Evolutionary conservation across 305 asterid species (phyloP), one percentile per base, ranked within the genome.

Genomic region (Lippia alba): DNA sequence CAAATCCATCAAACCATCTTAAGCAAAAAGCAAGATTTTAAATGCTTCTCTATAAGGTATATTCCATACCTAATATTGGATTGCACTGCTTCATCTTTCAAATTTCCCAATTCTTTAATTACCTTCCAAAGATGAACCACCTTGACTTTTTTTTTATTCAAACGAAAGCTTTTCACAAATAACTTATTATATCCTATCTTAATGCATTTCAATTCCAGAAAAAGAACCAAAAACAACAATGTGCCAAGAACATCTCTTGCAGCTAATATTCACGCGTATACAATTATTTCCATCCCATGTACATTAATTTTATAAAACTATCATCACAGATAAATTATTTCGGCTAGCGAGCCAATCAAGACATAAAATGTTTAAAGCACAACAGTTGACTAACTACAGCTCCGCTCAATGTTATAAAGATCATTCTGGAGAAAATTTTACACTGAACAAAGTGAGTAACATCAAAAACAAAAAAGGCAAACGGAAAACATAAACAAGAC

Each of bases 91-190:
- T 16, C 56, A 51, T 33, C 57, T 56, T 41, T 33, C 41, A 41
- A 48, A 56, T 59, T 12, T 20, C 15, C 3, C 5, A 39, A 39
- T 18, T 64, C 56, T 45, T 15, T 70, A 39, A n/a, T 70, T 53
- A 19, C 20, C 56, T 39, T 20, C 20, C 33, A 15, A 16, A 33
- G 9, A 36, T 5, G 18, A 34, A 19, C 48, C 30, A 44, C 50
- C 14, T 24, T 36, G 54, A n/a, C 17, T 36, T 14, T 69, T 14
- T 69, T 53, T 63, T 34, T 36, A 19, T 45, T 60, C 74, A 64
- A 53, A 59, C 49, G 15, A 36, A 9, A n/a, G 41, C 65, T 17
- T 45, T 45, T 60, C 55, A 14, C 4, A 6, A 46, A 45, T 12
- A 54, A 61, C 8, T 41, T 44, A 67, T 11, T 41, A 9, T 32